These are phyloP conservation scores for Pouteria glomerata DNA, from an alignment of 148 eudicot species.

Conservation along the genomic window DNA sequence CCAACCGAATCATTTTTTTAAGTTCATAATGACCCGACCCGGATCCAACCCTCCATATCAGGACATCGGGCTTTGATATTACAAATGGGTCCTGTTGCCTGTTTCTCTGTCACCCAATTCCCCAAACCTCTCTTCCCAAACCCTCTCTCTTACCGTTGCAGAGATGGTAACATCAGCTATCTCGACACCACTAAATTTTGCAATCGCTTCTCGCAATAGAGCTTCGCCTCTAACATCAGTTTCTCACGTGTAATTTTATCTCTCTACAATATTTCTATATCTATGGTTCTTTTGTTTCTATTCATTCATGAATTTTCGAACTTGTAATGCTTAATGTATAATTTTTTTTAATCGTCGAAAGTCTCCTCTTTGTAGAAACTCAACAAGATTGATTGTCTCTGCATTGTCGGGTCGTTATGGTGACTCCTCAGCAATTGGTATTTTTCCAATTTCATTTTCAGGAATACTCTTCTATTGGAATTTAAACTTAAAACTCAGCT, in stretches of 20 bases:
- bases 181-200: conserved; percentile 26
- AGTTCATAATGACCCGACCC: no score
- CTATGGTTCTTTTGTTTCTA: background rate
- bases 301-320: background rate
- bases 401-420: conserved; percentile 23
- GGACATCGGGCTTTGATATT: no score
- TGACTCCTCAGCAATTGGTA: conserved; percentile 26
- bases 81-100: no score
- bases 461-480: background rate
- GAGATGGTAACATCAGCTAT: conserved; percentile 41
- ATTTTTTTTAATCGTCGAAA: no score
- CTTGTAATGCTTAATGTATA: background rate
- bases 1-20: no score
- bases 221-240: conserved; percentile 13
- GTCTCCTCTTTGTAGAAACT: conserved; percentile 19
- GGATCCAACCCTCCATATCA: no score
- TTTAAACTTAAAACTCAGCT: background rate
- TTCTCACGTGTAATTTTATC: conserved; percentile 16
- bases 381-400: conserved; percentile 24
- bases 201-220: conserved; percentile 22
- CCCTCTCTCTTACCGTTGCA: no score
- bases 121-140: no score
- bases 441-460: background rate
- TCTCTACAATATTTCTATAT: background rate
- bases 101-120: no score